Evolutionary conservation across 331 rosid species (phyloP), one percentile per base, ranked within the genome.

Genomic region (Acacia pycnantha): DNA sequence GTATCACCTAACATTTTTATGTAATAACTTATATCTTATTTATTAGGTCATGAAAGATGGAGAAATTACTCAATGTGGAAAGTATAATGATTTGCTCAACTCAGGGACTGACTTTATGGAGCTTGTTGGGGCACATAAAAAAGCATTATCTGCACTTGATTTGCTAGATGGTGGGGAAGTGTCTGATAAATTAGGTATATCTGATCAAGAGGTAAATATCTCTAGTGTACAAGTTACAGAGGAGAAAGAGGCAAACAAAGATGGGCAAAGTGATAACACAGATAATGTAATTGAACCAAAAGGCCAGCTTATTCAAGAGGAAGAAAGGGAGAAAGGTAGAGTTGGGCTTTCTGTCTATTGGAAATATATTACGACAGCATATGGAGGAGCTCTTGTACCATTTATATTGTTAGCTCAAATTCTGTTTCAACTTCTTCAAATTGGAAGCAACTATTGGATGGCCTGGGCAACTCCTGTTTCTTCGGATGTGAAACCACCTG

Each of bases 371-470:
- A 93, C 92, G 21, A 86, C 90, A 15, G 93, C 99, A 7, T 90
- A 92, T 61, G 90, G 96, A 83, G 99, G 99, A 76, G 91, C 90
- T 81, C 93, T 95, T 47, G 96, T 89, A 67, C 99, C 97, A 3
- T 78, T 93, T 68, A 84, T 95, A 87, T 84, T 95, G 82, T 80
- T 95, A 74, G 87, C 89, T 33, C 94, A 90, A 79, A 79, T 86
- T 86, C 85, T 93, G 33, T 93, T 92, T 80, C 97, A 95, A 83
- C 27, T 74, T 76, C 89, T 93, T 84, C 97, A 93, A 88, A 93
- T 95, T 79, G 98, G 91, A 83, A 95, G 99, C 88, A 90, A 90
- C 83, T 95, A 95, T 78, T 95, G 99, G 99, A 95, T 95, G 98
- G 93, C 96, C 68, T 93, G 91, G 97, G 95, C 91, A 69, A 85